Evolutionary conservation across 108 stramenopile species (phyloP).

Genomic region (Cyclotella choctawhatcheeana): DNA sequence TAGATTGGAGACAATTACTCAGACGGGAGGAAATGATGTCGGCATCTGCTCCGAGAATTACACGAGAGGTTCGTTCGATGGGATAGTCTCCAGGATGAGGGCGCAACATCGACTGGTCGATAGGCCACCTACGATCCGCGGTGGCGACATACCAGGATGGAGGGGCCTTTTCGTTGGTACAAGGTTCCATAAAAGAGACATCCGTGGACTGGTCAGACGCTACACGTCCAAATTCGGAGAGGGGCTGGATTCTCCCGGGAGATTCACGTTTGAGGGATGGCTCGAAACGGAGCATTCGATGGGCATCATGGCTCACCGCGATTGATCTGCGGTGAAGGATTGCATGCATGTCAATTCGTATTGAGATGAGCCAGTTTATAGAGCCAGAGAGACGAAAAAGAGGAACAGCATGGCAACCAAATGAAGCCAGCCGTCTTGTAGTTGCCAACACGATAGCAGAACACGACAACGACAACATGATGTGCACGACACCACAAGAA

Average conservation of each 20-base stretch:
- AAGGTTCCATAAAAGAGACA: not conserved
- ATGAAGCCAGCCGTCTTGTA: too few relatives aligned
- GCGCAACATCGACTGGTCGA: conserved; percentile 20
- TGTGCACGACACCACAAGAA: not conserved
- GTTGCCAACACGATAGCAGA: too few relatives aligned
- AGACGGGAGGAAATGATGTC: conserved; percentile 63
- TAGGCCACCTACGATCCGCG: conserved; percentile 27
- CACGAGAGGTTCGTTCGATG: conserved; percentile 61
- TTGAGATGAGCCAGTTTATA: not conserved
- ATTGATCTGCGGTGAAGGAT: conserved; percentile 14
- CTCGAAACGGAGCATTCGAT: conserved; percentile 23
- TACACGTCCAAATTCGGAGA: conserved; percentile 10
- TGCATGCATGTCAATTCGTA: not conserved
- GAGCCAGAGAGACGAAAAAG: too few relatives aligned
- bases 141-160: not conserved
- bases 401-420: too few relatives aligned
- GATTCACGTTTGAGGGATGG: conserved; percentile 19
- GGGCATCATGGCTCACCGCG: conserved; percentile 6
- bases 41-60: conserved; percentile 46
- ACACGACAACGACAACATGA: not conserved
- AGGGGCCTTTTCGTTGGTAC: conserved; percentile 1
- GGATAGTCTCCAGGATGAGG: conserved; percentile 39
- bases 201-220: conserved; percentile 6
- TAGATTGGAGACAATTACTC: conserved; percentile 54
- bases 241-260: conserved; percentile 19